A percentile compares a stretch with the other conserved stretches of the same genome.
These are phyloP conservation scores for Cetraspora pellucida DNA, from an alignment of 192 early-diverging fungal genomes.

Conservation along the genomic window DNA sequence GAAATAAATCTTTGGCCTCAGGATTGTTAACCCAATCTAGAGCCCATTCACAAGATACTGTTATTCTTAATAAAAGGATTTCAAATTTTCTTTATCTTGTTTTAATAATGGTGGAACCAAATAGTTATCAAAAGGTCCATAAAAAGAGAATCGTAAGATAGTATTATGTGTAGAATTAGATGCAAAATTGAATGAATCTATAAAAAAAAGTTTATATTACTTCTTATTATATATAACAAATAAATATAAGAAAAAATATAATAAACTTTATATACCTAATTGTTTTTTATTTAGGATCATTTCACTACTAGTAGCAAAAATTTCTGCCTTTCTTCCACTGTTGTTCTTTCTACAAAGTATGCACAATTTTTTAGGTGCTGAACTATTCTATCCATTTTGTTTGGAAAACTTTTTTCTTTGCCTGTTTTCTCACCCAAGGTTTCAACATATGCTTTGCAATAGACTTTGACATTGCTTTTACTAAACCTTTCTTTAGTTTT, in stretches of 20 bases:
- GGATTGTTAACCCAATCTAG: conserved; percentile 6
- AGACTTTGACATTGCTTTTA: not conserved
- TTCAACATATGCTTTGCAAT: conserved; percentile 18
- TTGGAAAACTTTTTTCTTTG: not conserved
- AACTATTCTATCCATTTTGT: conserved; percentile 21
- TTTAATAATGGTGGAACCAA: conserved; percentile 12
- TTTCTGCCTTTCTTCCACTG: not conserved
- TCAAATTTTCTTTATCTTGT: conserved; percentile 10
- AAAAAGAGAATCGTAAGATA: not conserved
- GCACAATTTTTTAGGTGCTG: conserved; percentile 17
- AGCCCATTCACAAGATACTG: conserved; percentile 6
- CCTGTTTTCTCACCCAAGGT: not conserved
- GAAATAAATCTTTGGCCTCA: conserved; percentile 13
- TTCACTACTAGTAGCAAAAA: no score
- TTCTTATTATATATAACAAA: no score
- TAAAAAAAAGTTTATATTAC: not conserved
- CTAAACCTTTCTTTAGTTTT: not conserved
- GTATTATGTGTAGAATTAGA: not conserved
- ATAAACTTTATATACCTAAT: not conserved
- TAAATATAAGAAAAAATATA: no score
- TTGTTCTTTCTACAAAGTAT: conserved; percentile 3
- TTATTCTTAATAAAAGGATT: not conserved
- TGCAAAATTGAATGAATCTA: not conserved
- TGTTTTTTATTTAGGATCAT: not conserved
- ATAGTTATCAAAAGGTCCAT: conserved; percentile 19